Conservation (phyloP, 2,329 filamentous ascomycete species). For the Aspergillus luchuensis region DNA sequence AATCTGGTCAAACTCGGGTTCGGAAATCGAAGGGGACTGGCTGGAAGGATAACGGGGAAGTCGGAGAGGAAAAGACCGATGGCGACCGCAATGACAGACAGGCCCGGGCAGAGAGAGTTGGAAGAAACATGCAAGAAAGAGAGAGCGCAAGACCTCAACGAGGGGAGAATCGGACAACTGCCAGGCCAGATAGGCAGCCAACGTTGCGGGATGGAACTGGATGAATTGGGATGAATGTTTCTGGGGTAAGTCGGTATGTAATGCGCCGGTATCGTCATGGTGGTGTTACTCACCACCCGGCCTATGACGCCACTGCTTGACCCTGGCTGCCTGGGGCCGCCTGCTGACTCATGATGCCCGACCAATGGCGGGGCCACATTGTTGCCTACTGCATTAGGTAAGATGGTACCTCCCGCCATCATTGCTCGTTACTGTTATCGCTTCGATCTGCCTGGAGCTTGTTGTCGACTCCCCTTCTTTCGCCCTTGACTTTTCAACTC, state of each 20-base stretch:
- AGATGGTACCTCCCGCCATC: constrained; percentile 14
- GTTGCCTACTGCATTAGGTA: constrained; percentile 12
- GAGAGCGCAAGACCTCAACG: not conserved
- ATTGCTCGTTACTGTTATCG: constrained; percentile 1
- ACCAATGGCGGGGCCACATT: constrained; percentile 1
- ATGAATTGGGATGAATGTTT: constrained; percentile 11
- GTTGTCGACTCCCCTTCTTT: constrained; percentile 3
- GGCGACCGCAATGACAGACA: not conserved
- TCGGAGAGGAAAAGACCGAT: not conserved
- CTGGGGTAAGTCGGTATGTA: constrained; percentile 16
- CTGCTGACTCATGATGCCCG: constrained; percentile 17
- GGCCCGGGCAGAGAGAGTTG: not conserved
- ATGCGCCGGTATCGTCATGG: not conserved
- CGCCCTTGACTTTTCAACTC: not conserved
- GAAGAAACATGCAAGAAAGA: constrained; percentile 7
- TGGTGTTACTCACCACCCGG: constrained; percentile 32
- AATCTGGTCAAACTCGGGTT: constrained; percentile 5
- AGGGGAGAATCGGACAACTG: not conserved
- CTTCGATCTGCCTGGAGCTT: constrained; percentile 21
- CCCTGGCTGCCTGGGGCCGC: not conserved
- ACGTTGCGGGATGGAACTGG: not conserved
- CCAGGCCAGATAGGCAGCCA: constrained; percentile 6
- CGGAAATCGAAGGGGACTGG: not conserved
- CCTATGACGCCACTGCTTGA: constrained; percentile 37
- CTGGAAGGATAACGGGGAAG: not conserved